Evolutionary conservation across 768 basidiomycete species (phyloP).

Genomic region (Amanita muscaria): DNA sequence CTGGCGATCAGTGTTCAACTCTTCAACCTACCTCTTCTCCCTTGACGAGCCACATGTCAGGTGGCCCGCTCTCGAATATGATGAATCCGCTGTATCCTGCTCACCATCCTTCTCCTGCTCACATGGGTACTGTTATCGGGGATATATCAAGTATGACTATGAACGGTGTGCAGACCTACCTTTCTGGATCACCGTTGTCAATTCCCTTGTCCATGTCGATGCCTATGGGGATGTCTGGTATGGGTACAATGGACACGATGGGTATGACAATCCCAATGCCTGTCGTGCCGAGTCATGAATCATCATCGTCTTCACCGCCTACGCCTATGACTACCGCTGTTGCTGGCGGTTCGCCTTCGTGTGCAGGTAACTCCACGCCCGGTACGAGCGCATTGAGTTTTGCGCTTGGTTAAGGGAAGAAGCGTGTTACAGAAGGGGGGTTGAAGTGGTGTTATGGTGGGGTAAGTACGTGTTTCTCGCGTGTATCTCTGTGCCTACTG

Average conservation of each 20-base stretch:
- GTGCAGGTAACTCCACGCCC: constrained; percentile 1
- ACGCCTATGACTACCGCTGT: neutral
- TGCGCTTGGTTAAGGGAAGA: constrained; percentile 16
- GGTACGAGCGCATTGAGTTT: constrained; percentile 20
- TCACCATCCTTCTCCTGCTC: no score
- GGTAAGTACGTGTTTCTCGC: neutral
- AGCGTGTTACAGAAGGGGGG: neutral
- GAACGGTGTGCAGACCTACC: constrained; percentile 4
- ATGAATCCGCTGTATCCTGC: neutral
- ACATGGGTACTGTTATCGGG: neutral
- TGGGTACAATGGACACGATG: neutral
- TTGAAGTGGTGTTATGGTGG: neutral
- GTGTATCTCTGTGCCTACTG: no score
- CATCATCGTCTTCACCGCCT: neutral
- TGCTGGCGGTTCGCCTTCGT: neutral
- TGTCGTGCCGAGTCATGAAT: neutral
- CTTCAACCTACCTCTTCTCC: neutral
- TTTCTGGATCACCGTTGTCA: neutral
- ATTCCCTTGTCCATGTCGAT: constrained; percentile 1
- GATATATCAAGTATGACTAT: neutral
- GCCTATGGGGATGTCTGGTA: constrained; percentile 5
- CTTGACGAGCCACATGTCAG: no score
- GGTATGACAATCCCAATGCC: neutral
- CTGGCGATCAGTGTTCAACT: neutral
- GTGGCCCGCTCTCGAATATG: no score